These are phyloP conservation scores for Chamaenerion angustifolium DNA, from an alignment of 345 rosid genomes.

Conservation along the genomic window DNA sequence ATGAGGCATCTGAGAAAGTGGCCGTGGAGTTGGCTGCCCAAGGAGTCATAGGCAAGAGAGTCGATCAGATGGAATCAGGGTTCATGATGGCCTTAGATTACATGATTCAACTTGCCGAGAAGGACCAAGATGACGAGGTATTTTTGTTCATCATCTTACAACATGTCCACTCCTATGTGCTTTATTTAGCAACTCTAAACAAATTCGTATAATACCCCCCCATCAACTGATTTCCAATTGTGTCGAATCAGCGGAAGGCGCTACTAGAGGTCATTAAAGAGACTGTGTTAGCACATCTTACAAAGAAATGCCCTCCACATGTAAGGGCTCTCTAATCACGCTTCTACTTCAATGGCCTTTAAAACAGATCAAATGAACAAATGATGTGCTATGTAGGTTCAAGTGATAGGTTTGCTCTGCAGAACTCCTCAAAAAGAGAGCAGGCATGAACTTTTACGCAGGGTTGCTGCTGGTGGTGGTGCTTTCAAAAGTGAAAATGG, in stretches of 20 bases:
- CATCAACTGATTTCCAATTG: conserved; percentile 10
- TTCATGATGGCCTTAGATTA: conserved; percentile 93
- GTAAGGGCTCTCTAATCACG: conserved; percentile 25
- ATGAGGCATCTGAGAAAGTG: conserved; percentile 77
- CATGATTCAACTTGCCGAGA: conserved; percentile 80
- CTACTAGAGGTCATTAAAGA: conserved; percentile 80
- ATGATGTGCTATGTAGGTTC: conserved; percentile 35
- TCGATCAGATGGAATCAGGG: conserved; percentile 90
- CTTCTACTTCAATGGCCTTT: background rate
- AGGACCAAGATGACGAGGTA: conserved; percentile 79
- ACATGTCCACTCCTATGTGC: too few species aligned
- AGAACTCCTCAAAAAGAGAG: conserved; percentile 81
- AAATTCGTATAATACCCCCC: too few species aligned
- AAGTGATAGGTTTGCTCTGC: conserved; percentile 87
- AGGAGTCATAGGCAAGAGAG: conserved; percentile 86
- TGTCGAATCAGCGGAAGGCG: conserved; percentile 50
- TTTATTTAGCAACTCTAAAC: too few species aligned
- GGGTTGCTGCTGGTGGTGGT: conserved; percentile 97
- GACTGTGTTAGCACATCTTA: conserved; percentile 70
- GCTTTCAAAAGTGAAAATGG: conserved; percentile 56
- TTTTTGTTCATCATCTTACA: background rate
- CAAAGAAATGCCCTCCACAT: conserved; percentile 80
- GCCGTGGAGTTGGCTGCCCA: conserved; percentile 89
- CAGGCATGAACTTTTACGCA: conserved; percentile 75
- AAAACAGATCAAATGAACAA: background rate